phyloP scores from a whole-genome alignment of 2,329 filamentous ascomycete species.

The Colletotrichum musae region DNA sequence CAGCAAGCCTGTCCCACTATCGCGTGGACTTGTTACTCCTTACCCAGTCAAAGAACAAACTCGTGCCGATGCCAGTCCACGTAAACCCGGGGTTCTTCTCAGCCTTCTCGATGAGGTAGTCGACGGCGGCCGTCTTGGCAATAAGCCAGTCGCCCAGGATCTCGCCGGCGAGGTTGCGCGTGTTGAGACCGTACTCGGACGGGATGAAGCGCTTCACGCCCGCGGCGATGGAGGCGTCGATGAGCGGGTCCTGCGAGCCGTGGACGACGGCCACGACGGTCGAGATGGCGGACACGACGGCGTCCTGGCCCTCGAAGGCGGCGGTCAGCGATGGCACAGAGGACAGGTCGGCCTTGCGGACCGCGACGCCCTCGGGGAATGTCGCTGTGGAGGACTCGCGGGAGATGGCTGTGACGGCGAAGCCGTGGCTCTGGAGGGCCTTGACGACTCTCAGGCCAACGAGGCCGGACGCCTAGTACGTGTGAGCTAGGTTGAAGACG shows the following conservation, averaged over 20 bases:
- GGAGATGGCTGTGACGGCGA: constrained; percentile 33
- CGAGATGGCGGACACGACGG: constrained; percentile 59
- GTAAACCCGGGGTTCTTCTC: constrained; percentile 55
- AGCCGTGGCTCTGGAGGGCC: constrained; percentile 17
- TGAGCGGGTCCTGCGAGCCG: constrained; percentile 64
- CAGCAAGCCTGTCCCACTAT: neutral
- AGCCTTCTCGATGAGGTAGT: constrained; percentile 39
- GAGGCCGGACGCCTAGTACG: constrained; percentile 25
- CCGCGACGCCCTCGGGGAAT: constrained; percentile 24
- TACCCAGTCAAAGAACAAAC: constrained; percentile 75
- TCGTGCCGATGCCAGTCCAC: constrained; percentile 73
- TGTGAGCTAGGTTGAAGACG: neutral
- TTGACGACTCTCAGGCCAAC: constrained; percentile 31
- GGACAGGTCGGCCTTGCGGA: constrained; percentile 25
- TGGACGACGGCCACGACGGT: constrained; percentile 44
- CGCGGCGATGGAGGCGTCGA: constrained; percentile 66
- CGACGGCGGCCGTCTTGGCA: constrained; percentile 39
- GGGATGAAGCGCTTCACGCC: constrained; percentile 69
- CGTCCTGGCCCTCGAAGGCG: constrained; percentile 41
- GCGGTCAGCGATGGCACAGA: constrained; percentile 32
- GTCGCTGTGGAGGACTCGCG: constrained; percentile 25
- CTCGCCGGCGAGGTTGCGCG: constrained; percentile 44
- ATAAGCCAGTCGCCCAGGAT: constrained; percentile 42
- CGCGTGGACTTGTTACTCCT: constrained; percentile 16
- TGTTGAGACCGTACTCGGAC: constrained; percentile 62